Evolutionary conservation across 2,329 filamentous ascomycete genomes (phyloP), one percentile per base, ranked within the genome.

Genomic region (Furcasterigmium furcatum): DNA sequence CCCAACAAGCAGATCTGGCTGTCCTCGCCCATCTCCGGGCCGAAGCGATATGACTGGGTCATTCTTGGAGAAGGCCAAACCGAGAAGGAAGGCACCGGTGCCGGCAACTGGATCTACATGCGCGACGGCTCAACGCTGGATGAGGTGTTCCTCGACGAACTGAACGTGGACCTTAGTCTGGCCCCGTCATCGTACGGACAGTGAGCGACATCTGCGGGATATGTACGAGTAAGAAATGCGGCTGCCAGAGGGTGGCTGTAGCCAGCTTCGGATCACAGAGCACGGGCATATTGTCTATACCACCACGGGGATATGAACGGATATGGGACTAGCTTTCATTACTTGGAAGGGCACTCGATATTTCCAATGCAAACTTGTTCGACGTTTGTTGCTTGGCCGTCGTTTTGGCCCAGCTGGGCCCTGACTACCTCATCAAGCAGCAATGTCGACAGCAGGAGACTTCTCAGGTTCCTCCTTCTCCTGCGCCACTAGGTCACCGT

Each of bases 1-100:
- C 91, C 92, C 18, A 97, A 96, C 76, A 94, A 91, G 74, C 94
- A 87, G 64, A 96, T 99, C 61, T 99, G 94, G 94, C 82, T 97
- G 38, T 94, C 89, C 30, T 95, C 90, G 36, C 94, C 94, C 4
- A 74, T 90, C 44, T 91, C 88, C 6, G 94, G 94, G 0, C 94
- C 94, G 13, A 96, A 96, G 71, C 85, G 92, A 47, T 99, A 86
- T 71, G 91, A 97, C 66, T 99, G 88, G 80, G 87, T 95, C 45
- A 64, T 91, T 42, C 57, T 73, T 39, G 82, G 84, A 47, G 88
- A 94, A 57, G 75, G 79, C 25, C 87, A 91, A 73, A 68, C 83
- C 57, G 79, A 90, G 61, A 95, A 95, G 71, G 86, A 91, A 65
- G 90, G 84, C 25, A 86, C 84, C 3, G 84, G 77, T 2, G 63